Base-by-base conservation (phyloP, 2,329 filamentous ascomycete species). In the Sporothrix sp. region DNA sequence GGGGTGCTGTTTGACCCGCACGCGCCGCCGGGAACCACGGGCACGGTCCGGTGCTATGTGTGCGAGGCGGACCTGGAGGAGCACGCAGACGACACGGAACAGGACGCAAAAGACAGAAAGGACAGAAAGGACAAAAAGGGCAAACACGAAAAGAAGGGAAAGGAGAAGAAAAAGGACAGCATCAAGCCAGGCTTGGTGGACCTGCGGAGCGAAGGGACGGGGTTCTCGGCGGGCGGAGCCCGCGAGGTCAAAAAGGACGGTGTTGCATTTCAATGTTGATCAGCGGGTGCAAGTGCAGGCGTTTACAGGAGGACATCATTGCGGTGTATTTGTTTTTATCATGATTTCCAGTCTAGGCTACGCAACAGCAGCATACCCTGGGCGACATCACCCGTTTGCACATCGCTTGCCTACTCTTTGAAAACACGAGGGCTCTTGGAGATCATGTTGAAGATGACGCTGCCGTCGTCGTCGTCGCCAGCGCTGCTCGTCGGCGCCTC, bases 151-250 rank as follows among this genome's bases (percentile, higher is more conserved):
- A 66, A 74, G 21, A 46, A 49, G 7, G 30, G 36, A 25, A 68
- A 68, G 21, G 66, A 66, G 51, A 62, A 66, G 43, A 66, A 67
- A 43, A 71, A 74, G 58, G 75, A 81, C 32, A 78, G 71, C 48
- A 74, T 84, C 32, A 79, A 74, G 53, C 79, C 82, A 0, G 90
- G 90, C 0, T 63, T 96, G 30, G 82, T 96, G 3, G 80, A 85
- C 61, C 76, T 97, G 44, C 82, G 79, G 58, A 87, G 84, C 32
- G 91, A 96, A 59, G 91, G 91, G 0, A 97, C 91, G 0, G 91
- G 91, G 0, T 97, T 95, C 66, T 90, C 91, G 4, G 85, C 87
- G 4, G 83, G 84, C n/a, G 91, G 93, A 3, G 78, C 79, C 47
- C 95, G 85, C 61, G 78, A 86, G 59, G 88, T 94, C 14, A 85